These are phyloP conservation scores for Alternaria incomplexa DNA, from an alignment of 2,329 filamentous ascomycete species.

Conservation along the genomic window DNA sequence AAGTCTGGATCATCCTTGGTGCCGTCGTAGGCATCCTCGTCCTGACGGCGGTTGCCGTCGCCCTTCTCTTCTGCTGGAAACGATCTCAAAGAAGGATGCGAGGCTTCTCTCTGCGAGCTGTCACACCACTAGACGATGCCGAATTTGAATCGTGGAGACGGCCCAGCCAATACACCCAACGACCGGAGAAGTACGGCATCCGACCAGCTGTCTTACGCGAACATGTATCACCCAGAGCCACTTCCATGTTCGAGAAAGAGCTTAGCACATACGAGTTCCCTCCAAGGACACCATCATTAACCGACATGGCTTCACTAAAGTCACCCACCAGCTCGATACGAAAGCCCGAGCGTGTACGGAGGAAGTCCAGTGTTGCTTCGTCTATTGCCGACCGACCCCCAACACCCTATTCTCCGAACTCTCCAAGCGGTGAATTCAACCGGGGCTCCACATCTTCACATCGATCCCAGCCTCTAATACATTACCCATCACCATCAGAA, in stretches of 20 bases:
- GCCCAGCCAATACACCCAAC: constrained; percentile 46
- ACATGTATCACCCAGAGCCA: constrained; percentile 31
- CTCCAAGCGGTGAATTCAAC: constrained; percentile 36
- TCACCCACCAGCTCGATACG: constrained; percentile 38
- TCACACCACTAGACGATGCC: constrained; percentile 49
- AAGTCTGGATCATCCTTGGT: constrained; percentile 47
- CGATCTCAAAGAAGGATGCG: constrained; percentile 42
- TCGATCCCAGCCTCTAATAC: constrained; percentile 40
- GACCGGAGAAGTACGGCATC: constrained; percentile 45
- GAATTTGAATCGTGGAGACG: constrained; percentile 51
- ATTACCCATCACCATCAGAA: constrained; percentile 48
- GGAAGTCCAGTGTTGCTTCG: constrained; percentile 44
- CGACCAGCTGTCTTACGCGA: constrained; percentile 36
- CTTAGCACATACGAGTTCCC: constrained; percentile 33
- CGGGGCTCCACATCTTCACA: constrained; percentile 34
- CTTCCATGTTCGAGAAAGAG: constrained; percentile 45
- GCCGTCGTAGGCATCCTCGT: constrained; percentile 43
- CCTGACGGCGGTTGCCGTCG: constrained; percentile 31
- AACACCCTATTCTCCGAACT: constrained; percentile 48
- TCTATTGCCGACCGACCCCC: constrained; percentile 47
- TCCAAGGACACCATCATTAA: constrained; percentile 37
- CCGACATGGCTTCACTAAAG: constrained; percentile 22
- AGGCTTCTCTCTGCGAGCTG: constrained; percentile 46
- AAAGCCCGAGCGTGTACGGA: constrained; percentile 40
- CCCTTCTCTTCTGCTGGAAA: constrained; percentile 42